These are phyloP conservation scores for Aspergillus taichungensis DNA, from an alignment of 495 filamentous ascomycete species.

Conservation along the genomic window DNA sequence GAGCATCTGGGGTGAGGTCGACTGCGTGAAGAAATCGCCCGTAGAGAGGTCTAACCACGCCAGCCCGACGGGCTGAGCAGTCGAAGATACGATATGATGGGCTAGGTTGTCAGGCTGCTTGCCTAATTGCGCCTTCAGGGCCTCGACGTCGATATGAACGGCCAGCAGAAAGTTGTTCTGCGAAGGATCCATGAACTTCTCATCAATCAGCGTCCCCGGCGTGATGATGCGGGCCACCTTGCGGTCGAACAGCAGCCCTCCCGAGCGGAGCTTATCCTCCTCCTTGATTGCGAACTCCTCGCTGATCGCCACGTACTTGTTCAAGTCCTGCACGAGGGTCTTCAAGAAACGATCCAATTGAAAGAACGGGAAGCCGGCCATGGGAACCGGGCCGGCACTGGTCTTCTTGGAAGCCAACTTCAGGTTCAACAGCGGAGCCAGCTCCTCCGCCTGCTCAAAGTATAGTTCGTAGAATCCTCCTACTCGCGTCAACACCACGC, in stretches of 20 bases:
- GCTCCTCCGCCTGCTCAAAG: constrained; percentile 85
- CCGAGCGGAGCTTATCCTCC: constrained; percentile 56
- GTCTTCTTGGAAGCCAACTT: constrained; percentile 80
- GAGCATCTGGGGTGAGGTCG: constrained; percentile 62
- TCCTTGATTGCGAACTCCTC: constrained; percentile 76
- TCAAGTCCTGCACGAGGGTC: constrained; percentile 81
- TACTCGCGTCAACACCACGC: constrained; percentile 81
- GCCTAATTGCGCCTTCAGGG: constrained; percentile 14
- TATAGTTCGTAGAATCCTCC: constrained; percentile 97
- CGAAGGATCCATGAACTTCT: constrained; percentile 89
- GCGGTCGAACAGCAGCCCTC: constrained; percentile 74
- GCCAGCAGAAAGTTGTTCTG: constrained; percentile 87
- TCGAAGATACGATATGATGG: constrained; percentile 27
- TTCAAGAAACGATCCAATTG: constrained; percentile 90
- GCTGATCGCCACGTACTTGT: constrained; percentile 83
- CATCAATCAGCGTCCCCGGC: constrained; percentile 91
- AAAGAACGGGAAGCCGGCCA: constrained; percentile 92
- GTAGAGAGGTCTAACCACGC: constrained; percentile 95
- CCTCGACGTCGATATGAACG: constrained; percentile 44
- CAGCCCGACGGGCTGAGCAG: constrained; percentile 55
- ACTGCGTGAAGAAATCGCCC: constrained; percentile 83
- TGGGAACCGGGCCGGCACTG: constrained; percentile 62
- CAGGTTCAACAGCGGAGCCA: constrained; percentile 75
- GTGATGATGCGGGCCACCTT: constrained; percentile 81
- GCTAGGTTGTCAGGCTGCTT: constrained; percentile 13